Evolutionary conservation across 2,329 filamentous ascomycete genomes (phyloP).

Genomic region (Biscogniauxia mediterranea): DNA sequence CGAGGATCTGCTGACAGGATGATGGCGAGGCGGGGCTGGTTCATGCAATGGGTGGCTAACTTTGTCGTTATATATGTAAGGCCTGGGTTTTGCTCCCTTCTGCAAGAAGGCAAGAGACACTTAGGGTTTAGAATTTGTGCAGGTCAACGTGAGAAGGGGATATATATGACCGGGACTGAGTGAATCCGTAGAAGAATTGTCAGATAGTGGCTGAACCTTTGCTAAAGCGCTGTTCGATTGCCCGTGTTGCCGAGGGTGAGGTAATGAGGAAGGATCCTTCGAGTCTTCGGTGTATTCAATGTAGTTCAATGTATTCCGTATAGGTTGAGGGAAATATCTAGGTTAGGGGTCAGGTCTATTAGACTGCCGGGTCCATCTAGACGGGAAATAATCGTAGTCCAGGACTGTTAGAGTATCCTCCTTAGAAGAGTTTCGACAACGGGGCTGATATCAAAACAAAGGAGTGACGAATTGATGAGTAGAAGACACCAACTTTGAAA

Average conservation of each 20-base stretch:
- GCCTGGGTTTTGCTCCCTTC: conserved; percentile 1
- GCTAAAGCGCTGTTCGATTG: neutral
- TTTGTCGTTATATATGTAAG: conserved; percentile 1
- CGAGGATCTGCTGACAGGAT: conserved; percentile 34
- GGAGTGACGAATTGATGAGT: neutral
- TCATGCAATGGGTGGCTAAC: conserved; percentile 24
- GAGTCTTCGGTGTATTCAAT: neutral
- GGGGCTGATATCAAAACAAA: neutral
- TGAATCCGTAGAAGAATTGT: neutral
- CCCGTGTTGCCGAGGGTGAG: neutral
- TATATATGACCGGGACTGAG: neutral
- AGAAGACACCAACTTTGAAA: neutral
- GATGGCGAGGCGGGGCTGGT: conserved; percentile 30
- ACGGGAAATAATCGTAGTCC: neutral
- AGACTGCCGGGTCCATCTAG: neutral
- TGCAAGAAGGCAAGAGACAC: neutral
- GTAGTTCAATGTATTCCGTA: neutral
- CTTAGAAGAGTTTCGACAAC: neutral
- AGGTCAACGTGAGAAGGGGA: neutral
- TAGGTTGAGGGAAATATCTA: neutral
- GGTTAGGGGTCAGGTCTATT: neutral
- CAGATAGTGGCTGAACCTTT: neutral
- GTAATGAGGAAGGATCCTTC: neutral
- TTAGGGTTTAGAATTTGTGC: conserved; percentile 1
- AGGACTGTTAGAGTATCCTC: neutral